Evolutionary conservation across 2,329 filamentous ascomycete species (phyloP).

Genomic region (Fusarium drepaniforme): DNA sequence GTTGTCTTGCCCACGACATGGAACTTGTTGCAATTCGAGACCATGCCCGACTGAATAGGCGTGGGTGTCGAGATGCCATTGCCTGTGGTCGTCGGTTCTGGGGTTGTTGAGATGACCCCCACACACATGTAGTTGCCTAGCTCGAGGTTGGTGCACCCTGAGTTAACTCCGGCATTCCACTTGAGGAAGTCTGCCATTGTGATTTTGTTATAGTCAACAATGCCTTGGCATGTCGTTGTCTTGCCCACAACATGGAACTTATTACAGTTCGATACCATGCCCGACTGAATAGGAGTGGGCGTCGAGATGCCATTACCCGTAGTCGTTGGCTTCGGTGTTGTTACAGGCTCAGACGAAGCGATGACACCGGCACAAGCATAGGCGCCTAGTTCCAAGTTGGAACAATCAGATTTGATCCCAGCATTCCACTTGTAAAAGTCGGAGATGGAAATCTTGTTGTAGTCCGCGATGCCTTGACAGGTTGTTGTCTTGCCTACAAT

Average conservation of each 20-base stretch:
- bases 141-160: not conserved
- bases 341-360: too few species aligned
- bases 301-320: not conserved
- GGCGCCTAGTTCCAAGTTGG: not conserved
- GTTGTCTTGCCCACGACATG: not conserved
- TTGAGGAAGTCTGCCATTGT: constrained; percentile 2
- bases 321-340: too few species aligned
- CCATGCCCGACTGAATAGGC: not conserved
- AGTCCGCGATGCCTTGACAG: not conserved
- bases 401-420: not conserved
- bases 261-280: not conserved
- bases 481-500: not conserved
- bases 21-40: not conserved
- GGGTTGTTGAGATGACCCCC: not conserved
- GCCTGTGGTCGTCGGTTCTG: not conserved
- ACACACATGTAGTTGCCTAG: not conserved
- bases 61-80: not conserved
- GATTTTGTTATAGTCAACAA: constrained; percentile 7
- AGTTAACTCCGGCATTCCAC: not conserved
- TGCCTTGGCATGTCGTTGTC: not conserved
- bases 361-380: too few species aligned
- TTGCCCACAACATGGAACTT: not conserved
- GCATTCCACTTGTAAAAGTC: constrained; percentile 11
- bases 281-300: not conserved
- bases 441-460: constrained; percentile 1